These are phyloP conservation scores for Mycena alexandri DNA, from an alignment of 768 basidiomycete species.

Conservation along the genomic window DNA sequence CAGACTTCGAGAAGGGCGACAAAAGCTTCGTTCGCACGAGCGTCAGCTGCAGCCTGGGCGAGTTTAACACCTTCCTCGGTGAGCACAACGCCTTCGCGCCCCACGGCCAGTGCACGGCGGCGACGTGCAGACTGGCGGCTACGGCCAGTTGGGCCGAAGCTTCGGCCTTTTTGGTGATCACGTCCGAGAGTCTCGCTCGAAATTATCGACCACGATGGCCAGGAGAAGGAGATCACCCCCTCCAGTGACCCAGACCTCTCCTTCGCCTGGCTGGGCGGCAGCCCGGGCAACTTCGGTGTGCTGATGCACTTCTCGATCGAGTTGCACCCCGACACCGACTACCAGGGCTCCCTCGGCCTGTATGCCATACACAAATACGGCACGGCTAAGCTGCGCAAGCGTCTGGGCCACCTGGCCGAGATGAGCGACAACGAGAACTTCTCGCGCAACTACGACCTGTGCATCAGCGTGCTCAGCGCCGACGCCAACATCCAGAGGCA, in stretches of 20 bases:
- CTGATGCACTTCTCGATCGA: slow-evolving; percentile 22
- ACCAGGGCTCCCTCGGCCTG: slow-evolving; percentile 23
- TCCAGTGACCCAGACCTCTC: not conserved
- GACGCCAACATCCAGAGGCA: slow-evolving; percentile 17
- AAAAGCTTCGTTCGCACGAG: not conserved
- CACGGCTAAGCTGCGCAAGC: slow-evolving; percentile 14
- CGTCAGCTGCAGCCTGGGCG: slow-evolving; percentile 13
- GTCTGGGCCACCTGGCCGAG: slow-evolving; percentile 24
- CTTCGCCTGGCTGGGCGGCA: too few relatives aligned
- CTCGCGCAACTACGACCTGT: too few relatives aligned
- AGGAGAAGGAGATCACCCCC: slow-evolving; percentile 26
- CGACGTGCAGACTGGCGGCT: slow-evolving; percentile 25
- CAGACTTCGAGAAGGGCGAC: slow-evolving; percentile 20
- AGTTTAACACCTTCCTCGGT: slow-evolving; percentile 30
- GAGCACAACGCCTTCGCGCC: slow-evolving; percentile 24
- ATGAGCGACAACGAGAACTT: slow-evolving; percentile 5
- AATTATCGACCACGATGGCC: slow-evolving; percentile 25
- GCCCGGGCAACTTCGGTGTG: slow-evolving; percentile 10
- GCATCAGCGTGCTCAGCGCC: slow-evolving; percentile 20
- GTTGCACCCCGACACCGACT: slow-evolving; percentile 24
- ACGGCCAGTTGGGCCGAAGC: slow-evolving; percentile 27
- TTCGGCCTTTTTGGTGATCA: slow-evolving; percentile 29
- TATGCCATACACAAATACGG: slow-evolving; percentile 27
- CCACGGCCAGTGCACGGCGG: slow-evolving; percentile 26
- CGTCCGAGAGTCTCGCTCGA: slow-evolving; percentile 24